phyloP scores from a whole-genome alignment of 2,329 filamentous ascomycete species.

The Xylariales sp. region DNA sequence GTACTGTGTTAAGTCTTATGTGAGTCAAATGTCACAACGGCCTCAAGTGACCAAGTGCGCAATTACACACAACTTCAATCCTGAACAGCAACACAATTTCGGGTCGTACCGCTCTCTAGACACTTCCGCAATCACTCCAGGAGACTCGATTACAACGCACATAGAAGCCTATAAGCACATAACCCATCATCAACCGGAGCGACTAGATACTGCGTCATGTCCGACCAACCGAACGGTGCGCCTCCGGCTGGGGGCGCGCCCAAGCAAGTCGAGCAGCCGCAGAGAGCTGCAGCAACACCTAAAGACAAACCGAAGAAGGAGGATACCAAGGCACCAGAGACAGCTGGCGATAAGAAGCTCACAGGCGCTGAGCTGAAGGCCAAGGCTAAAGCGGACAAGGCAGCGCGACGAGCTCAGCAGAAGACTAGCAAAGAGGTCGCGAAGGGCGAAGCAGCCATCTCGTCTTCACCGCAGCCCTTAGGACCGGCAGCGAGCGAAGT shows the following conservation, averaged over 20 bases:
- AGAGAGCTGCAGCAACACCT: constrained; percentile 8
- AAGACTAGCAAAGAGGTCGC: constrained; percentile 50
- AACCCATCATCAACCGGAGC: too few relatives aligned
- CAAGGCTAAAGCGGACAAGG: constrained; percentile 85
- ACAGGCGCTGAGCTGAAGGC: constrained; percentile 81
- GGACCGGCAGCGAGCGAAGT: constrained; percentile 33
- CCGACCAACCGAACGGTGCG: constrained; percentile 6
- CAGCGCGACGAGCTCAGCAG: constrained; percentile 71
- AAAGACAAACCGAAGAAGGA: constrained; percentile 12
- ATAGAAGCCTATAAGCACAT: too few relatives aligned
- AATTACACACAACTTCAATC: too few relatives aligned
- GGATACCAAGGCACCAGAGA: constrained; percentile 17
- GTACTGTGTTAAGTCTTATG: background rate
- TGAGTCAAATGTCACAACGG: background rate
- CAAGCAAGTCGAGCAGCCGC: constrained; percentile 3
- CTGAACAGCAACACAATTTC: too few relatives aligned
- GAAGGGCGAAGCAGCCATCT: constrained; percentile 30
- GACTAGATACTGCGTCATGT: constrained; percentile 1
- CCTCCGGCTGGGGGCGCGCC: constrained; percentile 1
- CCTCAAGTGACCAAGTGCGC: too few relatives aligned
- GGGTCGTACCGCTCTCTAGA: too few relatives aligned
- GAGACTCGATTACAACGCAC: background rate
- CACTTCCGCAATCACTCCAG: background rate
- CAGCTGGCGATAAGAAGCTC: constrained; percentile 46
- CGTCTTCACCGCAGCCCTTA: constrained; percentile 28